Percentiles rank a stretch among this genome's conserved stretches.
These are phyloP conservation scores for Mikania micrantha DNA, from an alignment of 129 eudicot species.

Conservation along the genomic window DNA sequence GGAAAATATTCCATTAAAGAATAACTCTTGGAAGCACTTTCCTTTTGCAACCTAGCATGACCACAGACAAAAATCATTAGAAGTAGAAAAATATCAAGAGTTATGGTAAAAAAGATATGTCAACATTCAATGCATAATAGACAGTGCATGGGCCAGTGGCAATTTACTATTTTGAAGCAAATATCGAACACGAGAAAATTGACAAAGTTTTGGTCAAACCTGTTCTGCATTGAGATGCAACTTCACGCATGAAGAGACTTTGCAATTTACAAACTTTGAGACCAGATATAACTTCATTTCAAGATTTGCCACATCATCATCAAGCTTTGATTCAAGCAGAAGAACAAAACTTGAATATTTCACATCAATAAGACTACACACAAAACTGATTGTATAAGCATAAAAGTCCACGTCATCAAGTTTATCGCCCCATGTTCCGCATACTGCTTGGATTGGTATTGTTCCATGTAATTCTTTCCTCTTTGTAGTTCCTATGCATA, in stretches of 20 bases:
- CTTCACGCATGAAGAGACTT: constrained; percentile 46
- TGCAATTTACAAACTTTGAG: constrained; percentile 49
- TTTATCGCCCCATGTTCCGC: constrained; percentile 67
- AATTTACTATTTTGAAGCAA: neutral
- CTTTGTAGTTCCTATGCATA: constrained; percentile 71
- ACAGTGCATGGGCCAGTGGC: neutral
- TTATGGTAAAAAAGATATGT: neutral
- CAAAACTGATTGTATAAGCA: constrained; percentile 59
- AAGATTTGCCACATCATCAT: constrained; percentile 64
- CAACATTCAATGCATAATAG: neutral
- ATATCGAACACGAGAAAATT: neutral
- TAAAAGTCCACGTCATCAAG: constrained; percentile 38
- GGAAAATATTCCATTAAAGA: constrained; percentile 82
- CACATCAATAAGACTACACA: constrained; percentile 40
- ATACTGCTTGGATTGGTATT: constrained; percentile 33
- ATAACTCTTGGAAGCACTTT: constrained; percentile 72
- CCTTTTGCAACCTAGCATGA: constrained; percentile 48
- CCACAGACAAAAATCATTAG: neutral
- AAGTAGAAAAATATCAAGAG: neutral
- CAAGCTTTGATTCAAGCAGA: constrained; percentile 59
- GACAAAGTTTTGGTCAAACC: constrained; percentile 33
- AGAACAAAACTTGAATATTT: constrained; percentile 62
- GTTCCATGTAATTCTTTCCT: constrained; percentile 91
- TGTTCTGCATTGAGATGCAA: constrained; percentile 48
- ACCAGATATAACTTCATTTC: constrained; percentile 61